Evolutionary conservation across 2,329 filamentous ascomycete genomes (phyloP).

Genomic region (Rhytidhysteron rufulum): DNA sequence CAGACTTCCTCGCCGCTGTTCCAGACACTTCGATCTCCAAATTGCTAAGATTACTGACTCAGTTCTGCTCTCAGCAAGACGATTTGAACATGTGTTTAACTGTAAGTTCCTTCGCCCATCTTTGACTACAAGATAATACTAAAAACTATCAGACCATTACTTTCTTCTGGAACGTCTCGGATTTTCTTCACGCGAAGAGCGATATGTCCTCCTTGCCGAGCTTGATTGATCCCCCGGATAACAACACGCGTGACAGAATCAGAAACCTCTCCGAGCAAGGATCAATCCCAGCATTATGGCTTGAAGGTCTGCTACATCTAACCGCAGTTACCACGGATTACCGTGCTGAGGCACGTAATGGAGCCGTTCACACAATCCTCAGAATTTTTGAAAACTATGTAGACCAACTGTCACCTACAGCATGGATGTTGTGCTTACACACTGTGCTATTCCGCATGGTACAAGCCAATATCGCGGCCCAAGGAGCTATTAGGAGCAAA

Average conservation of each 20-base stretch:
- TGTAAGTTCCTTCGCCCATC: slow-evolving; percentile 45
- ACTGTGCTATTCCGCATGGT: slow-evolving; percentile 77
- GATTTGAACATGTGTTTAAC: slow-evolving; percentile 95
- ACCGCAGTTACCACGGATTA: slow-evolving; percentile 69
- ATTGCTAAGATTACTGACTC: slow-evolving; percentile 84
- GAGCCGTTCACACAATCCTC: slow-evolving; percentile 85
- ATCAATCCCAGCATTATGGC: slow-evolving; percentile 71
- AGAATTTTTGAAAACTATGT: slow-evolving; percentile 91
- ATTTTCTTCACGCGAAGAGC: slow-evolving; percentile 64
- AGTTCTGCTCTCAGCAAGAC: slow-evolving; percentile 83
- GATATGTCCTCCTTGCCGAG: slow-evolving; percentile 33
- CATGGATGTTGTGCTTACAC: slow-evolving; percentile 80
- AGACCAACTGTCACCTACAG: slow-evolving; percentile 69
- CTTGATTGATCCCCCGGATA: slow-evolving; percentile 33
- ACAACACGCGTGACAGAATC: slow-evolving; percentile 56
- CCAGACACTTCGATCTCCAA: slow-evolving; percentile 67
- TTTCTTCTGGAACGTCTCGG: slow-evolving; percentile 93
- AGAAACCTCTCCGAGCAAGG: slow-evolving; percentile 56
- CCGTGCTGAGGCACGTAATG: slow-evolving; percentile 73
- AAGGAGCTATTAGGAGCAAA: slow-evolving; percentile 15
- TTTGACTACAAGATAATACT: slow-evolving; percentile 5
- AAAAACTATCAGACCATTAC: slow-evolving; percentile 66
- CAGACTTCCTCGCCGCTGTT: slow-evolving; percentile 78
- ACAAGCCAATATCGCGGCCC: slow-evolving; percentile 52
- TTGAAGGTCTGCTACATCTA: slow-evolving; percentile 68